Conservation (phyloP, 441 rosid genomes). For the Populus hybrid region DNA sequence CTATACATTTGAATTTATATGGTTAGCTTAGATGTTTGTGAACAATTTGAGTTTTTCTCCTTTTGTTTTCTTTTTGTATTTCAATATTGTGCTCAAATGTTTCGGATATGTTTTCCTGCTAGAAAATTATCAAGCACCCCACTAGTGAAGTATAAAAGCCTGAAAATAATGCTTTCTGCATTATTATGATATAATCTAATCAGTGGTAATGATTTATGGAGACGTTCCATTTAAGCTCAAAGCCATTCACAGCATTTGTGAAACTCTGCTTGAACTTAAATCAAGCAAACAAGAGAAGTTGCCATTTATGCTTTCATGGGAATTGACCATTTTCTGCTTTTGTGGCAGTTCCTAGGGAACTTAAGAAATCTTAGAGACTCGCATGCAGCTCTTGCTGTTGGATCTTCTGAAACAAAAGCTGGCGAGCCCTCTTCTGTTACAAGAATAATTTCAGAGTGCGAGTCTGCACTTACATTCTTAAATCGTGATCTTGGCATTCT, state of each 20-base stretch:
- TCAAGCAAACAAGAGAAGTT: too few relatives aligned
- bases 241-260: not conserved
- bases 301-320: not conserved
- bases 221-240: not conserved
- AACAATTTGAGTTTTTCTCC: not conserved
- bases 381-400: conserved; percentile 85
- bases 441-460: conserved; percentile 88
- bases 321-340: not conserved
- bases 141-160: not conserved
- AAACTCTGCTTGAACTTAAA: too few relatives aligned
- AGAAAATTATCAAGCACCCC: not conserved
- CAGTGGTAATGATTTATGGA: not conserved
- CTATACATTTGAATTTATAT: not conserved
- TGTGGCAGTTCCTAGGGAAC: conserved; percentile 81
- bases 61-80: not conserved
- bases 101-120: not conserved
- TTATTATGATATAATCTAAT: not conserved
- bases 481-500: conserved; percentile 87
- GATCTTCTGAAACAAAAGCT: conserved; percentile 70
- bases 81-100: not conserved
- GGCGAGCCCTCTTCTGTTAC: conserved; percentile 87
- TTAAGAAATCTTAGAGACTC: conserved; percentile 95
- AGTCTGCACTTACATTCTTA: conserved; percentile 80
- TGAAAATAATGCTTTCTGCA: not conserved
- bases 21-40: not conserved